phyloP scores from a whole-genome alignment of 768 basidiomycete species.

The Tricholoma bakamatsutake region DNA sequence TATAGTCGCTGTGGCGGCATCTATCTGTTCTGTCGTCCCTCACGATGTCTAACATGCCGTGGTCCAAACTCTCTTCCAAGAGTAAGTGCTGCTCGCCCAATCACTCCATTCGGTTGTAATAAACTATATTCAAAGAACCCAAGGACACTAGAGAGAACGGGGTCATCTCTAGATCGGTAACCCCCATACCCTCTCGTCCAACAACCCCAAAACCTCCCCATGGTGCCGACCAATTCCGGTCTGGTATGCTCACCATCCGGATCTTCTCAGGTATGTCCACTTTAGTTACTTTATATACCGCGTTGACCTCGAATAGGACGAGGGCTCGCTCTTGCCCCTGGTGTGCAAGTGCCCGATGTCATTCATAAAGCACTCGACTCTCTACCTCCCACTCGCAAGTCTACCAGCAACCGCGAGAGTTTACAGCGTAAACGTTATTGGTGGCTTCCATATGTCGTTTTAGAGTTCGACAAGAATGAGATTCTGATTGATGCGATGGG shows the following conservation, averaged over 20 bases:
- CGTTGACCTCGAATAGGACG: conserved; percentile 43
- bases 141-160: conserved; percentile 72
- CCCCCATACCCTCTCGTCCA: conserved; percentile 79
- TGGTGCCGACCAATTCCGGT: conserved; percentile 63
- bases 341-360: conserved; percentile 73
- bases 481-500: conserved; percentile 93
- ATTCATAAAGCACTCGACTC: conserved; percentile 78
- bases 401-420: conserved; percentile 80
- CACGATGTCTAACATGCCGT: conserved; percentile 39
- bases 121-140: conserved; percentile 34
- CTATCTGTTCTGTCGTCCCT: conserved; percentile 5
- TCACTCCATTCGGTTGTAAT: conserved; percentile 1
- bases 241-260: conserved; percentile 90
- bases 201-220: conserved; percentile 61
- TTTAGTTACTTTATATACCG: conserved; percentile 2
- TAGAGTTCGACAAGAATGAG: conserved; percentile 98
- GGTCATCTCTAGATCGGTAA: conserved; percentile 68
- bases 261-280: conserved; percentile 78
- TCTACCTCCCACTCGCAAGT: conserved; percentile 45
- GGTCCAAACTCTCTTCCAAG: conserved; percentile 42
- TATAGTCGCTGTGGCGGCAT: conserved; percentile 3
- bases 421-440: conserved; percentile 89
- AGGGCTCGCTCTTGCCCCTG: conserved; percentile 74
- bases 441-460: conserved; percentile 96
- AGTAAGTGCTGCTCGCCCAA: conserved; percentile 24